phyloP scores from a whole-genome alignment of 371 early-diverging fungal species.

The Circinella umbellata region DNA sequence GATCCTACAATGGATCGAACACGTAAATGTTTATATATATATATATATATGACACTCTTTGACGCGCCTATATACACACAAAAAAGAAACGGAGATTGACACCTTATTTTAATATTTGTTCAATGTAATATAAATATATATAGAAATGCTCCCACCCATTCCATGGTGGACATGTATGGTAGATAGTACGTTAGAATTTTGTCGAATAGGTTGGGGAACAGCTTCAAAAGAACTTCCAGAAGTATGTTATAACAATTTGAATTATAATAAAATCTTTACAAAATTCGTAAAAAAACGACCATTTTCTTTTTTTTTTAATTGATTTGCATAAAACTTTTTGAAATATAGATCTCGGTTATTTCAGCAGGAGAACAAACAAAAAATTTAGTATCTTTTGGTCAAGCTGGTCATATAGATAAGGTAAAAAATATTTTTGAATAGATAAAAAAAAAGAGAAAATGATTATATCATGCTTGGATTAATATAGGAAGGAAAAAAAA shows the following conservation, averaged over 20 bases:
- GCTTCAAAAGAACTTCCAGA: not conserved
- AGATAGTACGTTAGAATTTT: slow-evolving; percentile 34
- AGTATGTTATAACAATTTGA: not conserved
- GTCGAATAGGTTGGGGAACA: slow-evolving; percentile 38
- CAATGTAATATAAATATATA: not conserved
- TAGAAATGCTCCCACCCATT: slow-evolving; percentile 37
- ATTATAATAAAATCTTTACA: too few relatives aligned
- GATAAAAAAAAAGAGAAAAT: too few relatives aligned
- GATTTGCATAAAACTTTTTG: too few relatives aligned
- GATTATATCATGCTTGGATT: too few relatives aligned
- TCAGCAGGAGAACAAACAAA: not conserved
- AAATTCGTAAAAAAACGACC: too few relatives aligned
- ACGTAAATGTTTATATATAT: not conserved
- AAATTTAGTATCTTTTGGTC: not conserved
- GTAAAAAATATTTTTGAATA: too few relatives aligned
- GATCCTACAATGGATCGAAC: slow-evolving; percentile 1
- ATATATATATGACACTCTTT: too few relatives aligned
- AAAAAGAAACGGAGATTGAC: not conserved
- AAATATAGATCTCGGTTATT: slow-evolving; percentile 14
- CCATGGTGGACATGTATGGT: slow-evolving; percentile 48
- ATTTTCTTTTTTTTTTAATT: too few relatives aligned
- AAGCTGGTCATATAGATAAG: slow-evolving; percentile 1
- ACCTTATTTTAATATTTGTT: not conserved
- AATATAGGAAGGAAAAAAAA: too few relatives aligned
- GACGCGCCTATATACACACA: too few relatives aligned